Evolutionary conservation across 108 stramenopile species (phyloP), one percentile per base, ranked within the genome.

Genomic region (Thalassiosira profunda): DNA sequence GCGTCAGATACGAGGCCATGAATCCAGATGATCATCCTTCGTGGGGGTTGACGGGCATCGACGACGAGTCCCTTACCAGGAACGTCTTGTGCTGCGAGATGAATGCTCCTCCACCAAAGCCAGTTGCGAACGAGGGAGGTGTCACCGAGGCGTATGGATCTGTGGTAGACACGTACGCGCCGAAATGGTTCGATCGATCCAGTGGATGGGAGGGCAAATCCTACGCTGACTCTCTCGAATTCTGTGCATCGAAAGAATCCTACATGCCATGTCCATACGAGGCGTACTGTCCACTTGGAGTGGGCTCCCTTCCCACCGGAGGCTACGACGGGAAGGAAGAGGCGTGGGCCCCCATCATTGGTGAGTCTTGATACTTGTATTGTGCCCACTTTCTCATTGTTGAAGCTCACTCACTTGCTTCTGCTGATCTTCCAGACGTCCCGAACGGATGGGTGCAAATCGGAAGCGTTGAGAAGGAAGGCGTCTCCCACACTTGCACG

Each of bases 401-500:
- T n/a, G n/a, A n/a, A n/a, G n/a, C n/a, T n/a, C n/a, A n/a, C n/a
- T n/a, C n/a, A n/a, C n/a, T n/a, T n/a, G n/a, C n/a, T n/a, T n/a
- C n/a, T n/a, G n/a, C n/a, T n/a, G n/a, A n/a, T n/a, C n/a, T n/a
- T n/a, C n/a, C n/a, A n/a, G n/a, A n/a, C n/a, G 70, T 45, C 25
- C 45, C 70, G 12, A 71, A 71, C 62, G 33, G 55, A 23, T 71
- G 70, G 70, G 70, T 71, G 5, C 59, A 62, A 53, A 28, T 72
- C 15, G 47, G 59, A 33, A 17, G 37, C 3, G 25, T 24, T 5
- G 52, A 28, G 14, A n/a, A n/a, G n/a, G n/a, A n/a, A n/a, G n/a
- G n/a, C n/a, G n/a, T n/a, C n/a, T n/a, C n/a, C n/a, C n/a, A n/a
- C n/a, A 53, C 58, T 20, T 72, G 70, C 45, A 28, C 43, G 33